Evolutionary conservation across 2,329 filamentous ascomycete genomes (phyloP).

Genomic region (Colletotrichum somersetense): DNA sequence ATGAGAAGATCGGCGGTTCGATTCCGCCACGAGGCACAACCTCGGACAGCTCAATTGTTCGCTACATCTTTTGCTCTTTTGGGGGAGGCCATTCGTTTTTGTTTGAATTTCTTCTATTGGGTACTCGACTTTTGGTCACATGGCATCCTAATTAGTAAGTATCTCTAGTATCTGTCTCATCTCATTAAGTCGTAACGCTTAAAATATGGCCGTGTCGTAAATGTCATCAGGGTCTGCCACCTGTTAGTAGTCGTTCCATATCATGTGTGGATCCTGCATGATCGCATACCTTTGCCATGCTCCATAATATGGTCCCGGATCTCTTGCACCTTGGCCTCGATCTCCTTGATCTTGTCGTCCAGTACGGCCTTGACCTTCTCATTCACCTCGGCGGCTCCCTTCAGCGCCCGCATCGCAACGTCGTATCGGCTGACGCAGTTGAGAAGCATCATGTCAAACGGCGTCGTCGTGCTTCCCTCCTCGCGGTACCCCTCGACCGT

Average conservation of each 20-base stretch:
- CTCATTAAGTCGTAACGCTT: neutral
- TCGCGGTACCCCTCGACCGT: slow-evolving; percentile 72
- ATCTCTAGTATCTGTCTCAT: neutral
- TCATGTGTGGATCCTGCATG: neutral
- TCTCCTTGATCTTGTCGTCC: slow-evolving; percentile 60
- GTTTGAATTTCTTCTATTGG: neutral
- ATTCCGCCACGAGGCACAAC: slow-evolving; percentile 42
- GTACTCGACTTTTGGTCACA: neutral
- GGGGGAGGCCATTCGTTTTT: neutral
- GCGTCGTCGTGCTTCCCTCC: slow-evolving; percentile 75
- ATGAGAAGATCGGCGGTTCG: slow-evolving; percentile 44
- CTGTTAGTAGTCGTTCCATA: slow-evolving; percentile 32
- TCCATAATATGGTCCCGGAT: slow-evolving; percentile 64
- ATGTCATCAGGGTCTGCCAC: slow-evolving; percentile 62
- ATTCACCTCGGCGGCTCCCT: slow-evolving; percentile 61
- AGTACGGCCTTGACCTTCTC: slow-evolving; percentile 59
- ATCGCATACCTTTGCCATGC: slow-evolving; percentile 63
- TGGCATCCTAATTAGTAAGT: neutral
- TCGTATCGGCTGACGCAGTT: slow-evolving; percentile 72
- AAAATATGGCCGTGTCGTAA: slow-evolving; percentile 63
- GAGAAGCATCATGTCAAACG: slow-evolving; percentile 77
- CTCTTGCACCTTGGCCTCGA: slow-evolving; percentile 62
- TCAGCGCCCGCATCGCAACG: slow-evolving; percentile 67
- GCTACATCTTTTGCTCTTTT: neutral
- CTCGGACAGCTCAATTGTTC: accelerated